Evolutionary conservation across 164 flowering plant species (phyloP).

Genomic region (Magnolia officinalis): DNA sequence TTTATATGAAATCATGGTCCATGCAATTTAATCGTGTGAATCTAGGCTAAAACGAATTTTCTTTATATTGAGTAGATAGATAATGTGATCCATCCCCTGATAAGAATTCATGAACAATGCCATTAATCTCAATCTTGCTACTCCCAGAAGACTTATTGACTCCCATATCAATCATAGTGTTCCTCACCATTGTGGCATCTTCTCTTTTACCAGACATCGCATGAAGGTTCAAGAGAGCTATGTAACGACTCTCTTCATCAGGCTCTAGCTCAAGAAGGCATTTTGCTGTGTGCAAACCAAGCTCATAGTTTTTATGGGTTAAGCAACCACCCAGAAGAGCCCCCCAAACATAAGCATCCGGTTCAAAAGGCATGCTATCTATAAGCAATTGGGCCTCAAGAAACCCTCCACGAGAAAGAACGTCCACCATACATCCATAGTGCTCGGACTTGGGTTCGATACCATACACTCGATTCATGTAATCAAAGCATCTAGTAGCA

Average conservation of each 20-base stretch:
- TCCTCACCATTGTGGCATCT: slow-evolving; percentile 14
- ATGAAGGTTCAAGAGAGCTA: slow-evolving; percentile 7
- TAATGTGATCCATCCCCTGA: slow-evolving; percentile 15
- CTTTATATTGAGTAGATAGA: slow-evolving; percentile 5
- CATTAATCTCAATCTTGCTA: slow-evolving; percentile 16
- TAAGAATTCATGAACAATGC: slow-evolving; percentile 17
- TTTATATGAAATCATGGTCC: neutral
- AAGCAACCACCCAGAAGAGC: slow-evolving; percentile 13
- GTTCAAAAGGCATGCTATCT: slow-evolving; percentile 13
- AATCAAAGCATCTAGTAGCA: slow-evolving; percentile 10
- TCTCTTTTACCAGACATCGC: slow-evolving; percentile 14
- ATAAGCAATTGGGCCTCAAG: slow-evolving; percentile 6
- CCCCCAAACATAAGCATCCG: slow-evolving; percentile 17
- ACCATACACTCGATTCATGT: slow-evolving; percentile 13
- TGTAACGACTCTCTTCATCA: slow-evolving; percentile 12
- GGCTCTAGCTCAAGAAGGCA: slow-evolving; percentile 10
- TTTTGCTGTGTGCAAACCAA: slow-evolving; percentile 8
- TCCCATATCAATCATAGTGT: slow-evolving; percentile 2
- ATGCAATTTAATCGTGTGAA: neutral
- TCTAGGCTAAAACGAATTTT: neutral
- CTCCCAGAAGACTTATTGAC: slow-evolving; percentile 16
- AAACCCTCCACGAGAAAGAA: slow-evolving; percentile 14
- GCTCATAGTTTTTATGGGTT: slow-evolving; percentile 10
- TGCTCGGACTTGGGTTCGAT: slow-evolving; percentile 11
- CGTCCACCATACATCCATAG: slow-evolving; percentile 20